Percentiles rank a stretch among this genome's conserved stretches.
Evolutionary conservation across 176 grass and related monocot genomes (phyloP).

Genomic region (Paspalum vaginatum): DNA sequence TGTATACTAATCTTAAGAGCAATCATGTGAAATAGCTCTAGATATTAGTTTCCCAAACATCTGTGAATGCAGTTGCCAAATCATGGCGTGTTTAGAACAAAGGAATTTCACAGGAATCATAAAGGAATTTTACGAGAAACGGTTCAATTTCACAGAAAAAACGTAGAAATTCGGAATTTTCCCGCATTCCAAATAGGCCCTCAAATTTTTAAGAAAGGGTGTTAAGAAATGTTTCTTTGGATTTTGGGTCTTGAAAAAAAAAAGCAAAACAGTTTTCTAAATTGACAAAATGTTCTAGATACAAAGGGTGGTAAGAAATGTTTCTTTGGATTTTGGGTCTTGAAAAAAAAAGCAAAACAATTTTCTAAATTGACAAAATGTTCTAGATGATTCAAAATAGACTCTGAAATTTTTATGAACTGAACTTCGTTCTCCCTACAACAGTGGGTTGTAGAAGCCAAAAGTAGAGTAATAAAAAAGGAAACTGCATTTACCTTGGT

Average conservation of each 20-base stretch:
- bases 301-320: neutral
- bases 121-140: too few species aligned
- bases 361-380: neutral
- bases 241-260: too few species aligned
- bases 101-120: too few species aligned
- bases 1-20: conserved; percentile 3
- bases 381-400: neutral
- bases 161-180: too few species aligned
- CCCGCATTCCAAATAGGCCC: too few species aligned
- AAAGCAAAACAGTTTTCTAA: too few species aligned
- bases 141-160: too few species aligned
- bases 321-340: neutral
- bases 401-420: neutral
- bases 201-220: too few species aligned
- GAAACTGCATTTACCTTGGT: neutral
- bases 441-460: neutral
- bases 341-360: neutral
- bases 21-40: conserved; percentile 12
- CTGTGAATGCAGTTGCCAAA: neutral
- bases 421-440: neutral
- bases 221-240: too few species aligned
- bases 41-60: too few species aligned
- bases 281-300: too few species aligned
- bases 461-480: neutral
- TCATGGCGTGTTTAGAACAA: too few species aligned